Base-by-base conservation (phyloP, 2,329 filamentous ascomycete species). In the Pseudopyricularia cyperi region DNA sequence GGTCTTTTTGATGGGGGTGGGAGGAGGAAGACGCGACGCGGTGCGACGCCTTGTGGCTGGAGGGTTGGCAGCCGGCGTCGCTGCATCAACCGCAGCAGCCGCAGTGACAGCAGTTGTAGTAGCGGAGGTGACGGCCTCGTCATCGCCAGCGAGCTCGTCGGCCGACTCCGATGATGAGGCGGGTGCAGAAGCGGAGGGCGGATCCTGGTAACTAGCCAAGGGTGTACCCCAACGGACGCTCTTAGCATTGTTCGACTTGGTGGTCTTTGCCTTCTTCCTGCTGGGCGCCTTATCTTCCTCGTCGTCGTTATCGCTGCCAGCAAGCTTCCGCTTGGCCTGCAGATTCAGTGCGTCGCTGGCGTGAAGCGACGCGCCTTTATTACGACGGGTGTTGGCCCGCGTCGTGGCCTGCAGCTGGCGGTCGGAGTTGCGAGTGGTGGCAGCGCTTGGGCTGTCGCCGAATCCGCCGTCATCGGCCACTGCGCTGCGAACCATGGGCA, bases 351-450 rank as follows among this genome's bases (percentile, higher is more conserved):
- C 58, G 1, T 62, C 50, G 15, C 57, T 55, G 0, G 69, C 67
- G 7, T 57, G 59, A 5, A 69, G 52, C 1, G 71, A 63, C 17
- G 57, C 62, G 3, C 58, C 66, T 60, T 72, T 72, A 54, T 74
- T 74, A 56, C 69, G 71, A 28, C 68, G 62, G 1, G 71, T 74
- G 54, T 74, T 74, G 50, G 65, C 61, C 3, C 66, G 59, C 1
- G 71, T 74, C 42, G 71, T 54, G 2, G 66, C 61, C 0, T 68
- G 69, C 8, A 72, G 57, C 46, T 72, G 68, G 57, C 70, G 71
- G 42, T 71, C 71, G 14, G 63, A 65, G 53, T 56, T 67, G 46
- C 66, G 63, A 24, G 24, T 14, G 12, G 7, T 44, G 37, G 60
- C 57, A 30, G 56, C 51, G 3, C 54, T 54, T 9, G 56, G 53